A percentile compares a stretch with the other conserved stretches of the same genome.
Conservation (phyloP, 2,329 filamentous ascomycete species). For the Stagonosporopsis vannaccii region DNA sequence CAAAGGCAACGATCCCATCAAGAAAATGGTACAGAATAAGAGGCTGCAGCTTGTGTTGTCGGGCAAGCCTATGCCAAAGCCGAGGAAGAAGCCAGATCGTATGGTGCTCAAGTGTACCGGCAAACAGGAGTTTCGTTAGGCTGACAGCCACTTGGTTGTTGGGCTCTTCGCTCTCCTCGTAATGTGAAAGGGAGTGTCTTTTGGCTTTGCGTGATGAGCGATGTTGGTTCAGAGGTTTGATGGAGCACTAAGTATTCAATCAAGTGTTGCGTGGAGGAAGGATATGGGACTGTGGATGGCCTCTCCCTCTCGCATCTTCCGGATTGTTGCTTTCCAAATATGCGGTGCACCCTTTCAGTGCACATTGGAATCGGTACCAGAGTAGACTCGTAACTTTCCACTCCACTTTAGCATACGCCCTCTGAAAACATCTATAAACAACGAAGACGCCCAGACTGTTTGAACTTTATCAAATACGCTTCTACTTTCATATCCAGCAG, state of each 20-base stretch:
- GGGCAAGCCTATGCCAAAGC: conserved; percentile 17
- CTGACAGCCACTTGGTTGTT: neutral
- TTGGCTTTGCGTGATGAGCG: too few species aligned
- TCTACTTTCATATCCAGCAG: neutral
- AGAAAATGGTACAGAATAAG: conserved; percentile 25
- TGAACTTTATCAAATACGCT: too few species aligned
- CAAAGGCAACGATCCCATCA: conserved; percentile 25
- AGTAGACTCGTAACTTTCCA: too few species aligned
- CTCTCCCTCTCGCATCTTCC: too few species aligned
- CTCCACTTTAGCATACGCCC: too few species aligned
- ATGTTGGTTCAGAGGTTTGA: neutral
- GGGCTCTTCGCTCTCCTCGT: neutral
- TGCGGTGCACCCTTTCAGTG: too few species aligned
- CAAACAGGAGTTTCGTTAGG: neutral
- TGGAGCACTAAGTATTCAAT: neutral
- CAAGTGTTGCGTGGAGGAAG: neutral
- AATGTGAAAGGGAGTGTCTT: neutral
- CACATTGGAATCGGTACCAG: too few species aligned
- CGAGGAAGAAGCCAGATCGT: conserved; percentile 19
- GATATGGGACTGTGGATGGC: too few species aligned
- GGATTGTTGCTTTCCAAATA: too few species aligned
- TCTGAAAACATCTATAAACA: too few species aligned
- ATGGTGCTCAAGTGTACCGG: conserved; percentile 14
- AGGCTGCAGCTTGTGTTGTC: conserved; percentile 28
- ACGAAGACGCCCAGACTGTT: too few species aligned